These are phyloP conservation scores for Fusarium sp. DNA, from an alignment of 2,329 filamentous ascomycete species.

Conservation along the genomic window DNA sequence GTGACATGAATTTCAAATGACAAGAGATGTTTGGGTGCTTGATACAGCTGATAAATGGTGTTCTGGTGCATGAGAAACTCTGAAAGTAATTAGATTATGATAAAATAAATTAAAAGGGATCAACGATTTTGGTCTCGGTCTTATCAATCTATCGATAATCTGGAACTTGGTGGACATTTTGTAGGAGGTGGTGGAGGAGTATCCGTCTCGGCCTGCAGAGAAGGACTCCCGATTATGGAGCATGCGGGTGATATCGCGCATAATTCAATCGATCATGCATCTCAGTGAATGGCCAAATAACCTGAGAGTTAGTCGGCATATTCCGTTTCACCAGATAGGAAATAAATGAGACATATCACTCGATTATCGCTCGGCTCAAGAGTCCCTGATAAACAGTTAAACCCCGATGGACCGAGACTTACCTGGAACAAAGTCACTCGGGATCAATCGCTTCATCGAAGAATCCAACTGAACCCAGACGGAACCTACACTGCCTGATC, in stretches of 20 bases:
- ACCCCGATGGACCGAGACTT: conserved; percentile 7
- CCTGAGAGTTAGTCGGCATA: background rate
- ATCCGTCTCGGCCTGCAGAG: background rate
- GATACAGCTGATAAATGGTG: background rate
- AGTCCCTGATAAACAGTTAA: background rate
- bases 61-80: background rate
- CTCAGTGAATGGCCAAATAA: background rate
- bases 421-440: conserved; percentile 5
- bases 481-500: background rate
- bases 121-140: background rate
- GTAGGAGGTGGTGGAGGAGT: background rate
- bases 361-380: conserved; percentile 10
- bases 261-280: background rate
- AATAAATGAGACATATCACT: conserved; percentile 1
- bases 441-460: conserved; percentile 21
- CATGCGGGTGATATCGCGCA: conserved; percentile 24
- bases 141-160: background rate
- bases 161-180: background rate
- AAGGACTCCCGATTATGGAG: conserved; percentile 13
- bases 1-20: conserved; percentile 19
- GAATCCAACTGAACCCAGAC: background rate
- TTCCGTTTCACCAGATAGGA: background rate
- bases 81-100: background rate
- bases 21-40: background rate
- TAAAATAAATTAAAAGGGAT: background rate